Percentiles rank a stretch among this genome's conserved stretches.
Evolutionary conservation across 352 stramenopile genomes (phyloP).

Genomic region (Albugo laibachii): DNA sequence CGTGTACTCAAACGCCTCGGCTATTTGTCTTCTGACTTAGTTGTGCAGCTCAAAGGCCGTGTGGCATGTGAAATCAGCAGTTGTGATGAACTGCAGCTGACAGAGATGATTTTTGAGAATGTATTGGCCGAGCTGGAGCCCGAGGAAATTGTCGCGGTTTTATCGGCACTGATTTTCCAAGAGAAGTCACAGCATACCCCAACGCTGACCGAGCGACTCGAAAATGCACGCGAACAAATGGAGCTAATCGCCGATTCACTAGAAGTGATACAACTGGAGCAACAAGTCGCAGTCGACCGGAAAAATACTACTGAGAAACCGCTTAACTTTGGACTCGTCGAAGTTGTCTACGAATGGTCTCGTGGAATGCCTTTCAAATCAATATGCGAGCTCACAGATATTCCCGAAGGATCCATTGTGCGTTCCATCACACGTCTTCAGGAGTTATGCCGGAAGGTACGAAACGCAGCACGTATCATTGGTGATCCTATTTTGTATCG

Average conservation of each 20-base stretch:
- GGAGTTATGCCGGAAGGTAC: constrained; percentile 94
- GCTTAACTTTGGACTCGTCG: constrained; percentile 91
- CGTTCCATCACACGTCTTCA: constrained; percentile 94
- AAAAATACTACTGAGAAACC: constrained; percentile 79
- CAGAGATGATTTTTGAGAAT: constrained; percentile 98
- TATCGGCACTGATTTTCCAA: constrained; percentile 95
- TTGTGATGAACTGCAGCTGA: constrained; percentile 94
- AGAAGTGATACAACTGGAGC: constrained; percentile 61
- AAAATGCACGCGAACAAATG: constrained; percentile 74
- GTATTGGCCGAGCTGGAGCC: constrained; percentile 91
- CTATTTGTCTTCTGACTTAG: constrained; percentile 78
- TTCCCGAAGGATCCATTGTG: constrained; percentile 97
- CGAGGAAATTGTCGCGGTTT: constrained; percentile 91
- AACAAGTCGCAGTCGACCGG: constrained; percentile 77
- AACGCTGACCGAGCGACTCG: constrained; percentile 42
- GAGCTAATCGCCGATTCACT: constrained; percentile 65
- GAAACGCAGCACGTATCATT: constrained; percentile 85
- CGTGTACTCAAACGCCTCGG: constrained; percentile 83
- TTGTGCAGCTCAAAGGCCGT: constrained; percentile 90
- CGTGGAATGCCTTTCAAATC: constrained; percentile 93
- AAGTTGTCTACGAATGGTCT: constrained; percentile 96
- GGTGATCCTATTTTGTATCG: constrained; percentile 92
- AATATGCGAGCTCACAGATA: constrained; percentile 87
- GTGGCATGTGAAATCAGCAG: constrained; percentile 98
- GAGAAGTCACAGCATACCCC: constrained; percentile 78